Conservation (phyloP, 2,329 filamentous ascomycete species). For the Sporothrix protearum region DNA sequence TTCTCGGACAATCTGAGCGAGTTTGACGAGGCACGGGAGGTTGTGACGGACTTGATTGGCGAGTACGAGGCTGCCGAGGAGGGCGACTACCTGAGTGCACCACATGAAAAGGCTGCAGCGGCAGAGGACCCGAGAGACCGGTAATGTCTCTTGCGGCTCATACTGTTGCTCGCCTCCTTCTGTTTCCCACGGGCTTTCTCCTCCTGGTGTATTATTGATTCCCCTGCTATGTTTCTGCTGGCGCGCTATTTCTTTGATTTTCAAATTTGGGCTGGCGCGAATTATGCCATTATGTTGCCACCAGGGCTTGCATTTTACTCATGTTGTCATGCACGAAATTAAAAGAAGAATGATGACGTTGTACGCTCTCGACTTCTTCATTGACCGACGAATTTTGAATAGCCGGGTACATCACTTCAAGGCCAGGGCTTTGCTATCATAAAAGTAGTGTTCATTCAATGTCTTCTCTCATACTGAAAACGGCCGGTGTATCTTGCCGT, state of each 20-base stretch:
- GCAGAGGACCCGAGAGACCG: conserved; percentile 40
- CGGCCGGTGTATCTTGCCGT: too few relatives aligned
- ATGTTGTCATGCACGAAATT: neutral
- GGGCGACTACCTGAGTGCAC: conserved; percentile 78
- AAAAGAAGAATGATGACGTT: neutral
- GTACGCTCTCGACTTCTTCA: too few relatives aligned
- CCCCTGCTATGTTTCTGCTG: conserved; percentile 12
- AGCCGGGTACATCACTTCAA: neutral
- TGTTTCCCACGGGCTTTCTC: neutral
- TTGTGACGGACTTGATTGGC: conserved; percentile 83
- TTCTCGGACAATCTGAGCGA: conserved; percentile 89
- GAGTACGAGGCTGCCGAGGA: conserved; percentile 96
- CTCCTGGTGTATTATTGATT: conserved; percentile 18
- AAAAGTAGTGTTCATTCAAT: neutral
- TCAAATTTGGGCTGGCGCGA: conserved; percentile 14
- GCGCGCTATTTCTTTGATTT: neutral
- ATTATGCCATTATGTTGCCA: neutral
- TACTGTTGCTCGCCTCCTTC: neutral
- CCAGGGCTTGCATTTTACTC: neutral
- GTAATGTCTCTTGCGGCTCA: neutral
- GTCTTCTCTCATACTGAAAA: too few relatives aligned
- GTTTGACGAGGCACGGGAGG: conserved; percentile 90
- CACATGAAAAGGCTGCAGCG: conserved; percentile 50
- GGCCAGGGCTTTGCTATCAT: neutral
- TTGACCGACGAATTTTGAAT: too few relatives aligned